Conservation (phyloP, 2,329 filamentous ascomycete species). For the Mollisia scopiformis region DNA sequence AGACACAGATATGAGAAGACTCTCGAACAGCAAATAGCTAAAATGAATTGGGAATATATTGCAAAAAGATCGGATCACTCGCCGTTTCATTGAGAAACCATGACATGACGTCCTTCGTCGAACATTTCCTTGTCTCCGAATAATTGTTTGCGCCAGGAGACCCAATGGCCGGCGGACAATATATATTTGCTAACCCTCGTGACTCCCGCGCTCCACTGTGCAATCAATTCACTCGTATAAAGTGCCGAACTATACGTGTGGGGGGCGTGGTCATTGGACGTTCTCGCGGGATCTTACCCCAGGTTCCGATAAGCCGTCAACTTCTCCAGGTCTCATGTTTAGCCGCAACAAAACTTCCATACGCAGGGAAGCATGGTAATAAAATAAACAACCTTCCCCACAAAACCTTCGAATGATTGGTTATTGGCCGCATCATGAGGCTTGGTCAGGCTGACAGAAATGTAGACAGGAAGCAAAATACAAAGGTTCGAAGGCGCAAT, state of each 20-base stretch:
- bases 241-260: not conserved
- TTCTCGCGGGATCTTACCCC: slow-evolving; percentile 1
- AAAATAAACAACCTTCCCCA: not conserved
- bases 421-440: not conserved
- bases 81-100: slow-evolving; percentile 4
- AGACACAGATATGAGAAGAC: not conserved
- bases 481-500: no score
- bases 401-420: not conserved
- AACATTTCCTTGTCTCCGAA: not conserved
- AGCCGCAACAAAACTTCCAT: slow-evolving; percentile 1
- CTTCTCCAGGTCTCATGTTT: slow-evolving; percentile 8
- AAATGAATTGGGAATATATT: slow-evolving; percentile 24
- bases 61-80: slow-evolving; percentile 12
- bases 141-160: not conserved
- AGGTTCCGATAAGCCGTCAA: slow-evolving; percentile 23
- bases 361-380: not conserved
- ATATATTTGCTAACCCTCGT: not conserved
- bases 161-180: not conserved
- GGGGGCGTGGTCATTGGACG: slow-evolving; percentile 1
- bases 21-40: not conserved
- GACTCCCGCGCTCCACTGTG: slow-evolving; percentile 1
- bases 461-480: no score
- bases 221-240: not conserved
- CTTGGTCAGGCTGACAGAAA: not conserved
- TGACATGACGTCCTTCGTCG: not conserved